Base-by-base conservation (phyloP, 257 asterid genomes). In the Nicotiana sylvestris region DNA sequence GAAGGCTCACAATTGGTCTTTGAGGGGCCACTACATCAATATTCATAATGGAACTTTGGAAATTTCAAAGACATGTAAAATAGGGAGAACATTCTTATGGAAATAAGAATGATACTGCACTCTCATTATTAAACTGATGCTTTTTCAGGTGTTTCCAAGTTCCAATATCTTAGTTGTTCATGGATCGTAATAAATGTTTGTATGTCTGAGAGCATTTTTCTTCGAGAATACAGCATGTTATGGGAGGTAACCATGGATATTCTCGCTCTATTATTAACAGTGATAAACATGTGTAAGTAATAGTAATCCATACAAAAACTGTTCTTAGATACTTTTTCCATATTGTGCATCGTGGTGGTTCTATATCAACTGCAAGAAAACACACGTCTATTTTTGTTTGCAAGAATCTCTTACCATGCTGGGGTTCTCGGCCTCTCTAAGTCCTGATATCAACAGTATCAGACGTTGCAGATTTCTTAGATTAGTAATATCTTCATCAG, bases 401-500 rank as follows among this genome's bases (percentile, higher is more conserved):
- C 64, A 51, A 49, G 65, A 16, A 30, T 66, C 46, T 77, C 89
- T 89, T 88, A 92, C 96, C 89, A 4, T 66, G 66, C 78, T 80
- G 29, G 90, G 89, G 35, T 88, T 86, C 84, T 88, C 86, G 46
- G 87, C 78, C 86, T 79, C 90, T 84, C 70, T 90, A 67, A 82
- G 70, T 57, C 94, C 93, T 68, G 95, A 91, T 85, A 96, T 58
- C 86, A 96, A 88, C 33, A 69, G 83, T 85, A 90, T 67, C 66
- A 96, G 97, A 85, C 97, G 97, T 65, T 85, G 91, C 77, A 96
- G 89, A 68, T 91, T 93, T 85, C 88, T 92, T 86, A 96, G 88
- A 83, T 96, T 94, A 78, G 81, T 87, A 80, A 89, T 84, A 85
- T 96, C 99, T 89, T 96, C 99, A 67, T 89, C 89, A 81, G 92